Conservation (phyloP, 176 grass and related monocot genomes). For the Oryza glumipatula region DNA sequence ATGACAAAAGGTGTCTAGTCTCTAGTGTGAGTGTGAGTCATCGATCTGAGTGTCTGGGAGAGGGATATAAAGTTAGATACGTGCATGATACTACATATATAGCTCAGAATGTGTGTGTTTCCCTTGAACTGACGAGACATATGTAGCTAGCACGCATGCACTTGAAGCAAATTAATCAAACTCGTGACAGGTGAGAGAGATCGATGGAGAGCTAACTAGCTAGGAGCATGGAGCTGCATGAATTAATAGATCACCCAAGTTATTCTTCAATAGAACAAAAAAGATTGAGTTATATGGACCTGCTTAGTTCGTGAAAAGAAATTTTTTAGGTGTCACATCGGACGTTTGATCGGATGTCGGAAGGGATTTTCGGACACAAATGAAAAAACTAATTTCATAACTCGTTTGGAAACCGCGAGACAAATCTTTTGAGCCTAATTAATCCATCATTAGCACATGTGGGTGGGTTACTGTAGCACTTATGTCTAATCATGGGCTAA, state of each 20-base stretch:
- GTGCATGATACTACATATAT: background rate
- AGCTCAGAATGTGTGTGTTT: background rate
- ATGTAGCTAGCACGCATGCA: background rate
- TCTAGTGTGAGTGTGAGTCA: background rate
- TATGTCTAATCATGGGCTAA: too few relatives aligned
- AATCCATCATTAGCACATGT: too few relatives aligned
- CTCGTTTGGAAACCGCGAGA: too few relatives aligned
- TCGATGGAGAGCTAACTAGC: background rate
- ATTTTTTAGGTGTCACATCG: too few relatives aligned
- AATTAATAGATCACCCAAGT: background rate
- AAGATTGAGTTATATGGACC: too few relatives aligned
- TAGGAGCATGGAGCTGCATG: background rate
- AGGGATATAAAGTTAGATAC: background rate
- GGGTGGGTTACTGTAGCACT: too few relatives aligned
- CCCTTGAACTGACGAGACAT: background rate
- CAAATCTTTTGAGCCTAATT: too few relatives aligned
- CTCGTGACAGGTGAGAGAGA: background rate
- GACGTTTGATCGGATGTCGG: too few relatives aligned
- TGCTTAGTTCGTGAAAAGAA: too few relatives aligned
- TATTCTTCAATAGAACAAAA: background rate
- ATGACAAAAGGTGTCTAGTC: background rate
- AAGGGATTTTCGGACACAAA: too few relatives aligned
- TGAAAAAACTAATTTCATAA: too few relatives aligned
- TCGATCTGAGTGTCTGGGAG: background rate
- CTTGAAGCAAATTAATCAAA: background rate